These are phyloP conservation scores for Rubia yunnanensis DNA, from an alignment of 257 asterid species.

Conservation along the genomic window DNA sequence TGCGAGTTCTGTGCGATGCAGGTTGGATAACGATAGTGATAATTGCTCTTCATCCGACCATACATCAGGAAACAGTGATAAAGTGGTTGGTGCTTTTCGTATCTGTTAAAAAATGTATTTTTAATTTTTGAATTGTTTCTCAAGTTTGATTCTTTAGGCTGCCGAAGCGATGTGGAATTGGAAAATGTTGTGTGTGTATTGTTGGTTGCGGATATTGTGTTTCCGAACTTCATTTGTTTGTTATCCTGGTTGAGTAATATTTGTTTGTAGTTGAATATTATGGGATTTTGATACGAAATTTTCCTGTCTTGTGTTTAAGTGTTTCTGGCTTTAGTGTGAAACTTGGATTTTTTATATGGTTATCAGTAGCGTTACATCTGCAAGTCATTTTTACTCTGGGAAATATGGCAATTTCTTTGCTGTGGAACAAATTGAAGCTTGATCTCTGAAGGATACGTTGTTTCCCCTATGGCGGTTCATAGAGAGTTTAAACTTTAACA, in stretches of 20 bases:
- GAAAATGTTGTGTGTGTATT: not conserved
- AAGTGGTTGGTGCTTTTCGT: conserved; percentile 31
- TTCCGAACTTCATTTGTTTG: not conserved
- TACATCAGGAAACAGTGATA: conserved; percentile 28
- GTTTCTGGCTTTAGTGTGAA: not conserved
- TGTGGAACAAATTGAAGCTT: not conserved
- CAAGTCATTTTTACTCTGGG: not conserved
- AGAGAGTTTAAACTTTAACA: not conserved
- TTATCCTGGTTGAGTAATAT: not conserved
- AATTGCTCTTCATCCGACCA: conserved; percentile 30
- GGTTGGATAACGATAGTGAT: conserved; percentile 49
- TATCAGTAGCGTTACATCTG: not conserved
- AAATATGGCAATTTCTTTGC: not conserved
- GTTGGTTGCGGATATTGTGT: not conserved
- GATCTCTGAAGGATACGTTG: not conserved
- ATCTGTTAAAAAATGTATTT: not conserved
- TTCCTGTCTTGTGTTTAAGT: not conserved
- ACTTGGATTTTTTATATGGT: not conserved
- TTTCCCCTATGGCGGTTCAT: not conserved
- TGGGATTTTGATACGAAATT: not conserved
- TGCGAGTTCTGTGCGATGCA: conserved; percentile 36
- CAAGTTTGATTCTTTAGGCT: not conserved
- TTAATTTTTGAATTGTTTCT: not conserved
- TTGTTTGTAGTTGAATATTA: not conserved
- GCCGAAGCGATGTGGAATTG: not conserved